A percentile compares a stretch with the other conserved stretches of the same genome.
These are phyloP conservation scores for Trypanosoma caninum DNA, from an alignment of 208 protist genomes.

Conservation along the genomic window DNA sequence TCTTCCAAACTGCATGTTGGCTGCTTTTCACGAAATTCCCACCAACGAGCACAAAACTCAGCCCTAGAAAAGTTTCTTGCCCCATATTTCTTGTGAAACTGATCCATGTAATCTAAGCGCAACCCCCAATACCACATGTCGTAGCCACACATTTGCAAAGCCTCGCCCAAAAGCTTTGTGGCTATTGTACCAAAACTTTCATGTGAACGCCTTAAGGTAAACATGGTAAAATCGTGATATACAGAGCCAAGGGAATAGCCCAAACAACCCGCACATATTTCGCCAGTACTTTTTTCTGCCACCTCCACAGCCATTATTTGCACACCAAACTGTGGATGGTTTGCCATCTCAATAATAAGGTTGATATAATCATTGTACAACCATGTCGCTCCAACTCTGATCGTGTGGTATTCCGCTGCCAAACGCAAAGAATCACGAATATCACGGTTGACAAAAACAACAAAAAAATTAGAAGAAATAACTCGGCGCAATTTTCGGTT, in stretches of 20 bases:
- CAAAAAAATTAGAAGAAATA: slow-evolving; percentile 35
- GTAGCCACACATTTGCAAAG: slow-evolving; percentile 71
- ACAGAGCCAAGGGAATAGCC: slow-evolving; percentile 53
- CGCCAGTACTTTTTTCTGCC: slow-evolving; percentile 24
- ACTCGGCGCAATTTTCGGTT: slow-evolving; percentile 44
- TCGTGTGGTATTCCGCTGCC: slow-evolving; percentile 43
- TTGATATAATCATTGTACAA: slow-evolving; percentile 20
- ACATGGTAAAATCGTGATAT: slow-evolving; percentile 85
- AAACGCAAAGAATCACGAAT: slow-evolving; percentile 31
- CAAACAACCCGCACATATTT: slow-evolving; percentile 57
- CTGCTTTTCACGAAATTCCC: slow-evolving; percentile 25
- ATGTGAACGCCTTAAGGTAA: slow-evolving; percentile 28
- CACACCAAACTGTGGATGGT: slow-evolving; percentile 16
- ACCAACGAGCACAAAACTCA: slow-evolving; percentile 55
- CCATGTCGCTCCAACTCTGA: slow-evolving; percentile 32
- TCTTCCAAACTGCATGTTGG: slow-evolving; percentile 28
- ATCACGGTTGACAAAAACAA: slow-evolving; percentile 40
- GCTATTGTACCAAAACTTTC: slow-evolving; percentile 48
- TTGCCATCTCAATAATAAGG: slow-evolving; percentile 20
- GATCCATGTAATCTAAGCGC: slow-evolving; percentile 57
- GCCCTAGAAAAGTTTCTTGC: slow-evolving; percentile 26
- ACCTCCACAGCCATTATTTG: slow-evolving; percentile 49
- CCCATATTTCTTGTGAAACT: slow-evolving; percentile 55
- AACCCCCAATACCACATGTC: slow-evolving; percentile 81
- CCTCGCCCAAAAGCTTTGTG: slow-evolving; percentile 67